Evolutionary conservation across 2,329 filamentous ascomycete genomes (phyloP).

Genomic region (Penicillium concentricum): DNA sequence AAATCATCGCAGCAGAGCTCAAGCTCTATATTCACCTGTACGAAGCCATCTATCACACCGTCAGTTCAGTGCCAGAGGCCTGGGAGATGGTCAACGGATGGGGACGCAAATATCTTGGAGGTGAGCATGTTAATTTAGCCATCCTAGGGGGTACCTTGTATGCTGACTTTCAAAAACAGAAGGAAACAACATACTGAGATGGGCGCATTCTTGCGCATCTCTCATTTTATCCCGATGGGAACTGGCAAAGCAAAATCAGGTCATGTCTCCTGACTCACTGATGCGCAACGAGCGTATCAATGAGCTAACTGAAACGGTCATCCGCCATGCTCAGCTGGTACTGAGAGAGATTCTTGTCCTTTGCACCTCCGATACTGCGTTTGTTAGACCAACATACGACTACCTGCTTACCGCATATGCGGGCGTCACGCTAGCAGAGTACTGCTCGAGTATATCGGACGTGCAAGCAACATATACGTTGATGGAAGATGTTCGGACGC

Average conservation of each 20-base stretch:
- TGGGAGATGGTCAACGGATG: conserved; percentile 7
- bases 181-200: background rate
- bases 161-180: background rate
- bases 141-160: accelerated
- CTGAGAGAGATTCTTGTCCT: conserved; percentile 5
- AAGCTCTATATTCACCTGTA: conserved; percentile 9
- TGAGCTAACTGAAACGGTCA: conserved; percentile 1
- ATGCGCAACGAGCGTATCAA: background rate
- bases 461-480: conserved; percentile 9
- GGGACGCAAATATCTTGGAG: conserved; percentile 1
- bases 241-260: conserved; percentile 4
- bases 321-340: conserved; percentile 3
- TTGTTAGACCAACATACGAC: conserved; percentile 7
- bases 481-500: conserved; percentile 10
- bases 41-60: conserved; percentile 2
- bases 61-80: background rate
- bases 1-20: conserved; percentile 6
- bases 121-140: background rate
- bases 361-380: background rate
- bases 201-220: conserved; percentile 4
- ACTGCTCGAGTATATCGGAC: conserved; percentile 4
- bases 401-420: conserved; percentile 9
- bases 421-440: conserved; percentile 8
- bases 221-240: conserved; percentile 10
- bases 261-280: background rate